Percentiles rank a stretch among this genome's conserved stretches.
phyloP scores from a whole-genome alignment of 1,284 basidiomycete genomes.

The Fomitopsis betulina region DNA sequence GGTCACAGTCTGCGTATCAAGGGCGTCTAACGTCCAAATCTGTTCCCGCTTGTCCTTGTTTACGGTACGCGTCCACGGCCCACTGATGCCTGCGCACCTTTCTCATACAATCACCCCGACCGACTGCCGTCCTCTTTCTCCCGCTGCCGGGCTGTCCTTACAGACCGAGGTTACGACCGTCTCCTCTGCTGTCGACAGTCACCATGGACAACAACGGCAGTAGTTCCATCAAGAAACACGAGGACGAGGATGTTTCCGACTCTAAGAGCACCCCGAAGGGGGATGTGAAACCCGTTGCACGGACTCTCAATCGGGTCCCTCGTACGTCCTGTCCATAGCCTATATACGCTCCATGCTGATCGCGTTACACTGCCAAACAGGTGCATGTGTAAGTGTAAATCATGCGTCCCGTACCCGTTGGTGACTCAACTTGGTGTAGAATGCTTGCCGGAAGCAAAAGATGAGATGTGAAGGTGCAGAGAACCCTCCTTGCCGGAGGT shows the following conservation, averaged over 20 bases:
- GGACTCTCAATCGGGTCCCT: conserved; percentile 78
- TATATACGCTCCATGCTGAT: neutral
- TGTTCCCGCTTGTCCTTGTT: conserved; percentile 24
- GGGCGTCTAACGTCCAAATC: conserved; percentile 10
- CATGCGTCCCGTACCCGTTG: conserved; percentile 3
- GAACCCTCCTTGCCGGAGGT: conserved; percentile 87
- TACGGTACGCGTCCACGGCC: conserved; percentile 8
- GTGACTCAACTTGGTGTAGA: conserved; percentile 36
- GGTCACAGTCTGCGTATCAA: neutral
- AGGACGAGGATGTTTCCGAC: conserved; percentile 37
- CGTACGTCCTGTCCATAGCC: conserved; percentile 43
- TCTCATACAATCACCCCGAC: conserved; percentile 14
- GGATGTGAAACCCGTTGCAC: conserved; percentile 62
- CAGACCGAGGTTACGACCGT: conserved; percentile 1
- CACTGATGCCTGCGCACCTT: conserved; percentile 13
- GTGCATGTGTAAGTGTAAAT: conserved; percentile 65
- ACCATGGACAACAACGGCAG: conserved; percentile 28
- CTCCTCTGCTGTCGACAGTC: conserved; percentile 9
- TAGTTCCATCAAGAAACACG: conserved; percentile 34
- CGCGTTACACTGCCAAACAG: conserved; percentile 30
- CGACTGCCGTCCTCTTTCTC: conserved; percentile 15
- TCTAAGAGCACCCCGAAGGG: conserved; percentile 40
- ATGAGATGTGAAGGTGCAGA: conserved; percentile 90
- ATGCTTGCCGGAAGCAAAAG: conserved; percentile 83
- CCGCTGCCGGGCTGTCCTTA: conserved; percentile 5